Base-by-base conservation (phyloP, 768 basidiomycete species). In the Boletus rufocinnamomeus region DNA sequence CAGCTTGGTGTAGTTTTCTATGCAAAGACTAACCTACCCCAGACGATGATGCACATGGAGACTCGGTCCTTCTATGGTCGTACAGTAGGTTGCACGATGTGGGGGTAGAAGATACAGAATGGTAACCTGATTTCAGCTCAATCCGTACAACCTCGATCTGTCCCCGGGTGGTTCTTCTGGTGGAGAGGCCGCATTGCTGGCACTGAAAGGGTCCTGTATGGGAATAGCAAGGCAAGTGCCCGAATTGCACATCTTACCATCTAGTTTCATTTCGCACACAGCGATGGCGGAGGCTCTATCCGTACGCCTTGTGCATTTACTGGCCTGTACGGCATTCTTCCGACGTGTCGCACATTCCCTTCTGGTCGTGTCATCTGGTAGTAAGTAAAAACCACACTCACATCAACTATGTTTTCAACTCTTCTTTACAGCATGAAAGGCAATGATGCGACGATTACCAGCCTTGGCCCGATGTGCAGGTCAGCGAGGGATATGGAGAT, bases 141-240 rank as follows among this genome's bases (percentile, higher is more conserved):
- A 84, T 56, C 83, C 83, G 1, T 66, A 71, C 67, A 82, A 82
- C 59, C 69, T 75, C 2, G 50, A 68, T 13, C 66, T 81, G 23
- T 80, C 78, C 0, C 66, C 75, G 2, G 83, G 83, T 14, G 83
- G 83, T n/a, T 82, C 80, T 11, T 79, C 78, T 2, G 83, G 83
- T 8, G 83, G 83, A 34, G 83, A 82, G 65, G 73, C 75, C 6
- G 80, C 83, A 0, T 63, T 83, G 1, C 52, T 83, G 2, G 80
- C 80, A 5, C 59, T 83, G 54, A 75, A 75, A 37, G 81, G 81
- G 34, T 73, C 75, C 27, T 76, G 77, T 30, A 59, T 83, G 30
- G 79, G 82, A 6, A 67, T 81, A 25, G 79, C 80, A 30, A 77
- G 76, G 70, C 48, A 40, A 61, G 68, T 62, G 30, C 0, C 5